Evolutionary conservation across 2,329 filamentous ascomycete species (phyloP).

Genomic region (Ophiostoma piceae): DNA sequence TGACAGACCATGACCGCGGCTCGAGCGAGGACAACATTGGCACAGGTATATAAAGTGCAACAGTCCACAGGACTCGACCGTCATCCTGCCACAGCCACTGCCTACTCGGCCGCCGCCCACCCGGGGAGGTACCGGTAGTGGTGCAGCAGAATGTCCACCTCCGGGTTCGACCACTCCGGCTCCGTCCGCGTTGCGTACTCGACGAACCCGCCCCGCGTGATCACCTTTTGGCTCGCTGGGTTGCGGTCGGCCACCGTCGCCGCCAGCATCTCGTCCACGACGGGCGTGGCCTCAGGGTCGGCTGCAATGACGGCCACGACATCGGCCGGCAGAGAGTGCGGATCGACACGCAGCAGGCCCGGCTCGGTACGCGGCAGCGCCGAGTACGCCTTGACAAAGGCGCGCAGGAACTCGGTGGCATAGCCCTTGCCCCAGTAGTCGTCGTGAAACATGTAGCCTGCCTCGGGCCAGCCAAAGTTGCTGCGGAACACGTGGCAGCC

Average conservation of each 20-base stretch:
- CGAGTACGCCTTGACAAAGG: slow-evolving; percentile 45
- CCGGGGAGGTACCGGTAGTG: slow-evolving; percentile 29
- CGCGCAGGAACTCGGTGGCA: slow-evolving; percentile 52
- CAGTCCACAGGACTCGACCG: neutral
- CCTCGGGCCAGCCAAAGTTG: slow-evolving; percentile 49
- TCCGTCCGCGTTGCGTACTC: slow-evolving; percentile 40
- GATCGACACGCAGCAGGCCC: slow-evolving; percentile 36
- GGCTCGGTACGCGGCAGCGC: slow-evolving; percentile 44
- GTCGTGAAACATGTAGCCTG: slow-evolving; percentile 53
- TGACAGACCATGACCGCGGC: too few species aligned
- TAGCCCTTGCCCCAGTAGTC: slow-evolving; percentile 53
- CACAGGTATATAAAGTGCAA: neutral
- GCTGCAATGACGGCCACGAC: neutral
- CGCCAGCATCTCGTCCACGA: slow-evolving; percentile 33
- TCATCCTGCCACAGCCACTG: neutral
- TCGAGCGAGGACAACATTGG: neutral
- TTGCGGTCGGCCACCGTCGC: slow-evolving; percentile 48
- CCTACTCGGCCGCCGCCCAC: slow-evolving; percentile 8
- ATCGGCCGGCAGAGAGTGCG: slow-evolving; percentile 33
- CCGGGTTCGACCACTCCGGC: slow-evolving; percentile 25
- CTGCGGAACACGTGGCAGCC: slow-evolving; percentile 38
- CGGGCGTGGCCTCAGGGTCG: slow-evolving; percentile 17
- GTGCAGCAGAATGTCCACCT: slow-evolving; percentile 25
- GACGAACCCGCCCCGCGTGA: slow-evolving; percentile 53
- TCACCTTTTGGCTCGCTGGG: slow-evolving; percentile 48